Conservation (phyloP, 306 rosid species). For the Quillaja saponaria region DNA sequence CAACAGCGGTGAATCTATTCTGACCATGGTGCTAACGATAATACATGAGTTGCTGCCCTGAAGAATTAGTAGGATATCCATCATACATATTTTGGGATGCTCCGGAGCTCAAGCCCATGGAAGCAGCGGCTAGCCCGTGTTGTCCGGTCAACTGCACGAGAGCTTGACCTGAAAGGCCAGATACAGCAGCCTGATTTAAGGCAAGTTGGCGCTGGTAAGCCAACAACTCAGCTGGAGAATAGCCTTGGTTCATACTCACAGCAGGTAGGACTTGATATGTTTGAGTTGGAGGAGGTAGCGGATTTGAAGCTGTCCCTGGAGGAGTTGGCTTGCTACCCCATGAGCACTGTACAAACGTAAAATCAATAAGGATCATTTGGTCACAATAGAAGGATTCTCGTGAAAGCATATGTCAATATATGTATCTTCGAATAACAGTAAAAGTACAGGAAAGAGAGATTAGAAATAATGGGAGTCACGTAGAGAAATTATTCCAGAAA, state of each 20-base stretch:
- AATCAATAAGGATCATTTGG: conserved; percentile 1
- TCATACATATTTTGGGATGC: conserved; percentile 70
- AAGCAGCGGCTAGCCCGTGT: conserved; percentile 57
- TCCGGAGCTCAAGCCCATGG: conserved; percentile 59
- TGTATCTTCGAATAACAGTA: not conserved
- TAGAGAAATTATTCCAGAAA: not conserved
- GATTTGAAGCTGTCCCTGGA: conserved; percentile 57
- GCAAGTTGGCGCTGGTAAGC: conserved; percentile 82
- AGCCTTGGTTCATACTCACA: conserved; percentile 67
- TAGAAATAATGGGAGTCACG: not conserved
- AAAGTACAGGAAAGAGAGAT: not conserved
- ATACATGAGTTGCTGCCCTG: conserved; percentile 74
- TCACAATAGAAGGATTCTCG: not conserved
- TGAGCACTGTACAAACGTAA: conserved; percentile 48
- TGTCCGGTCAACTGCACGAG: conserved; percentile 61
- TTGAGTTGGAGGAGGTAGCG: conserved; percentile 58
- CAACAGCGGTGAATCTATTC: conserved; percentile 21
- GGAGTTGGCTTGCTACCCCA: conserved; percentile 75
- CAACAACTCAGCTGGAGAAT: conserved; percentile 69
- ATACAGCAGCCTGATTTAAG: conserved; percentile 64
- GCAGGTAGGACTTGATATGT: conserved; percentile 68
- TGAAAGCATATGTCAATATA: not conserved
- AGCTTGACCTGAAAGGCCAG: conserved; percentile 66
- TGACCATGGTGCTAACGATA: conserved; percentile 45
- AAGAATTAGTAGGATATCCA: conserved; percentile 60